These are phyloP conservation scores for Debaryomyces singareniensis DNA, from an alignment of 1,139 yeast species.

Conservation along the genomic window DNA sequence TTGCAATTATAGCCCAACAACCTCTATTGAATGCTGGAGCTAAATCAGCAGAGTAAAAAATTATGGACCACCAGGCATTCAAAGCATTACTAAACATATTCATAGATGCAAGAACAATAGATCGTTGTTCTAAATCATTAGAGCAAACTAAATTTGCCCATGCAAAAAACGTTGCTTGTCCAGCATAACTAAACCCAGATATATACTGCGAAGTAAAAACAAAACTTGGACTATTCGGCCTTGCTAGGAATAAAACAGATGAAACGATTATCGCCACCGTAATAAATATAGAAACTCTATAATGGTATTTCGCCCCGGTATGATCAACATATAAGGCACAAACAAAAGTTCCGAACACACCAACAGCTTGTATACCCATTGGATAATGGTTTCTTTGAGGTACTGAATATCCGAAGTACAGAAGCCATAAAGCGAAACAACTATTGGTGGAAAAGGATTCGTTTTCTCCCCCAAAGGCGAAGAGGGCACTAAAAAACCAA, in stretches of 20 bases:
- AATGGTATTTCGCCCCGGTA: slow-evolving; percentile 1
- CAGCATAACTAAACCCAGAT: background rate
- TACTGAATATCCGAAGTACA: background rate
- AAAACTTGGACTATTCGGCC: background rate
- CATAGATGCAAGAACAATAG: slow-evolving; percentile 55
- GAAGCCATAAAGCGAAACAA: background rate
- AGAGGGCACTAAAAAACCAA: slow-evolving; percentile 46
- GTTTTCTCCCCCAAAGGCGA: slow-evolving; percentile 58
- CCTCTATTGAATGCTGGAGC: slow-evolving; percentile 48
- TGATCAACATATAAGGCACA: slow-evolving; percentile 1
- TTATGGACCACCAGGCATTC: slow-evolving; percentile 57
- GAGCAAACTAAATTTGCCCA: slow-evolving; percentile 56
- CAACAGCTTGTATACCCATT: background rate
- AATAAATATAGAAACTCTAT: background rate
- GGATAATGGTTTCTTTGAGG: background rate
- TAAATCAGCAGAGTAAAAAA: slow-evolving; percentile 44
- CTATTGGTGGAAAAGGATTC: slow-evolving; percentile 22
- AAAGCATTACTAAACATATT: slow-evolving; percentile 58
- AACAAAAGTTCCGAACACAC: slow-evolving; percentile 1
- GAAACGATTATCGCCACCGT: background rate
- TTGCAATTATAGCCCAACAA: slow-evolving; percentile 51
- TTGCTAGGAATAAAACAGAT: background rate
- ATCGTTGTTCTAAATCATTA: slow-evolving; percentile 50
- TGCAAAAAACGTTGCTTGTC: slow-evolving; percentile 46
- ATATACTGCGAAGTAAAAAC: background rate